phyloP scores from a whole-genome alignment of 306 rosid species.

The Trifolium repens region DNA sequence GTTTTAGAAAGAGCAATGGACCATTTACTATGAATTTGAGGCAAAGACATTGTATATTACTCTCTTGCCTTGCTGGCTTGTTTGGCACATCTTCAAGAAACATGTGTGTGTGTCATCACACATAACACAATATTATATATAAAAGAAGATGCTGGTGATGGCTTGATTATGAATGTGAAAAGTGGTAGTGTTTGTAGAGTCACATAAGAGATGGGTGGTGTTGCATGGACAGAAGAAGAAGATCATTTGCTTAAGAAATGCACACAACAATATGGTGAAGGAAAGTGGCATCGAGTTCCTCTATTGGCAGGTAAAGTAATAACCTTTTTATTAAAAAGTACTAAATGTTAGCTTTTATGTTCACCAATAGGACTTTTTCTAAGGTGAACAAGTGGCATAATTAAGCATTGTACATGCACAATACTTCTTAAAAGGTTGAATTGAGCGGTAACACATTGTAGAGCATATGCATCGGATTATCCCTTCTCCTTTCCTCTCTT shows the following conservation, averaged over 20 bases:
- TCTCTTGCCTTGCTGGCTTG: conserved; percentile 44
- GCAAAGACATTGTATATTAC: conserved; percentile 14
- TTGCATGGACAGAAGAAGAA: conserved; percentile 77
- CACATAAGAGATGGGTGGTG: conserved; percentile 61
- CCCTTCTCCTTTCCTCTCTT: too few species aligned
- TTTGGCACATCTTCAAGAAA: conserved; percentile 39
- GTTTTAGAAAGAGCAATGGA: conserved; percentile 53
- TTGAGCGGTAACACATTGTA: too few species aligned
- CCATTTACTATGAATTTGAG: conserved; percentile 47
- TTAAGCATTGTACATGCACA: too few species aligned
- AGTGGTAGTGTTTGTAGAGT: background rate
- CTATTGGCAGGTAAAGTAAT: conserved; percentile 53
- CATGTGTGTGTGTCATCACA: background rate
- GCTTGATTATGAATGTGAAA: background rate
- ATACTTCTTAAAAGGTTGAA: too few species aligned
- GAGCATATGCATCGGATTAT: too few species aligned
- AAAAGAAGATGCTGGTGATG: conserved; percentile 25
- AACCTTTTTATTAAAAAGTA: too few species aligned
- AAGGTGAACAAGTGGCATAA: too few species aligned
- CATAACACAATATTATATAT: conserved; percentile 16
- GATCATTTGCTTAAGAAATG: conserved; percentile 68
- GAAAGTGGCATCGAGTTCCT: conserved; percentile 78
- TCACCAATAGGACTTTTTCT: background rate
- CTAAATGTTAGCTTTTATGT: too few species aligned
- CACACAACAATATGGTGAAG: conserved; percentile 69